Conservation (phyloP, 2,329 filamentous ascomycete genomes). For the Venturia oleaginea region DNA sequence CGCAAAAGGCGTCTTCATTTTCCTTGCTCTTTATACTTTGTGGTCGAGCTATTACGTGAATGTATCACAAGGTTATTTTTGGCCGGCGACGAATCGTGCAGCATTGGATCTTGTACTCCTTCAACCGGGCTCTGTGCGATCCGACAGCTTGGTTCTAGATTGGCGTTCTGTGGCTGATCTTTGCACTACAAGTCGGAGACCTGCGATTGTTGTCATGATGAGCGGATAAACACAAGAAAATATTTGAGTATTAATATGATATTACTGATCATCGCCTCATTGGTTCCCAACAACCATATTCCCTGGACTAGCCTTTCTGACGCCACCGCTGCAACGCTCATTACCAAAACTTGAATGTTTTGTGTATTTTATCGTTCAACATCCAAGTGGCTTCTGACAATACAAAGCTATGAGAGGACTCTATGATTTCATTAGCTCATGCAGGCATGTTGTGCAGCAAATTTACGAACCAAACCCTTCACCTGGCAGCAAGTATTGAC, state of each 20-base stretch:
- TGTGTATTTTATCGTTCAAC: neutral
- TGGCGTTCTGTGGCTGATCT: neutral
- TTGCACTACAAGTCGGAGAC: neutral
- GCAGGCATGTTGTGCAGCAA: neutral
- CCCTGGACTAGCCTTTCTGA: neutral
- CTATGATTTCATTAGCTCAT: neutral
- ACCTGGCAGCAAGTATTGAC: constrained; percentile 10
- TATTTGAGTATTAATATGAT: neutral
- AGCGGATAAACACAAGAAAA: neutral
- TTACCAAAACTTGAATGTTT: neutral
- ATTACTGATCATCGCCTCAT: neutral
- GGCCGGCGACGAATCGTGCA: neutral
- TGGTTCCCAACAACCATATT: neutral
- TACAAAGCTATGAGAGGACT: neutral
- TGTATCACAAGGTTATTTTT: neutral
- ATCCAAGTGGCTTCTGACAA: neutral
- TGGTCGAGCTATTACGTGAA: neutral
- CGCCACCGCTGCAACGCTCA: neutral
- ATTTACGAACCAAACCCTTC: neutral
- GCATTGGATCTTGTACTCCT: neutral
- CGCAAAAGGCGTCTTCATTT: no score
- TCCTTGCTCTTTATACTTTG: no score
- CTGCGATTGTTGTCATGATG: neutral
- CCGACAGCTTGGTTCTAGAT: neutral
- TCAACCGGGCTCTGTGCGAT: neutral